phyloP scores from a whole-genome alignment of 2,329 filamentous ascomycete species.

The Phaeosphaeriaceae sp. region DNA sequence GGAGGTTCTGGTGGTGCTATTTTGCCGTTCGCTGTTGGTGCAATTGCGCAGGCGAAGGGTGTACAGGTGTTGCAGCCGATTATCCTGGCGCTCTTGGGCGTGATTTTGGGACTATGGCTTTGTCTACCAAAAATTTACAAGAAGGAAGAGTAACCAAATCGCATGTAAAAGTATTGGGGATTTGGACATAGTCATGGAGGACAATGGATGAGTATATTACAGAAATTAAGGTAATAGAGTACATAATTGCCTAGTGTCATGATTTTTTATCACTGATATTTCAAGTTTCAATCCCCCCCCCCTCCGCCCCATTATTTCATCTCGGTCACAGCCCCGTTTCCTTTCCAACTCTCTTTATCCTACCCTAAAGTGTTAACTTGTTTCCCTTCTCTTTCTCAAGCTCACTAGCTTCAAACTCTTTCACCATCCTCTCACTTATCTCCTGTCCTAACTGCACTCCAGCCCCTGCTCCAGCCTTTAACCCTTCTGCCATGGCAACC shows the following conservation, averaged over 20 bases:
- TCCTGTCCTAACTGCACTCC: slow-evolving; percentile 32
- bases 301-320: not conserved
- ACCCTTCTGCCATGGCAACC: slow-evolving; percentile 37
- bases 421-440: slow-evolving; percentile 18
- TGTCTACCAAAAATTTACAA: slow-evolving; percentile 54
- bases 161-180: too few species aligned
- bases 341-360: not conserved
- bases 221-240: too few species aligned
- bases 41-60: slow-evolving; percentile 67
- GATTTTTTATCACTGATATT: not conserved
- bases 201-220: not conserved
- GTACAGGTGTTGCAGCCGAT: slow-evolving; percentile 67
- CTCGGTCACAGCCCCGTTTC: not conserved
- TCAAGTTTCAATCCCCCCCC: not conserved
- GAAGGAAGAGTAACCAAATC: slow-evolving; percentile 46
- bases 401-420: slow-evolving; percentile 16
- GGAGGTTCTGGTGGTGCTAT: slow-evolving; percentile 74
- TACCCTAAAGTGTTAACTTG: not conserved
- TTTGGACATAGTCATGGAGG: not conserved
- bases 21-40: slow-evolving; percentile 70
- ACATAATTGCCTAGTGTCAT: too few species aligned
- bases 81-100: slow-evolving; percentile 60
- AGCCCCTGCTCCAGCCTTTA: slow-evolving; percentile 36
- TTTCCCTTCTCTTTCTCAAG: slow-evolving; percentile 4
- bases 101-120: slow-evolving; percentile 60